phyloP scores from a whole-genome alignment of 2,329 filamentous ascomycete genomes.

The Rutstroemia sp. region DNA sequence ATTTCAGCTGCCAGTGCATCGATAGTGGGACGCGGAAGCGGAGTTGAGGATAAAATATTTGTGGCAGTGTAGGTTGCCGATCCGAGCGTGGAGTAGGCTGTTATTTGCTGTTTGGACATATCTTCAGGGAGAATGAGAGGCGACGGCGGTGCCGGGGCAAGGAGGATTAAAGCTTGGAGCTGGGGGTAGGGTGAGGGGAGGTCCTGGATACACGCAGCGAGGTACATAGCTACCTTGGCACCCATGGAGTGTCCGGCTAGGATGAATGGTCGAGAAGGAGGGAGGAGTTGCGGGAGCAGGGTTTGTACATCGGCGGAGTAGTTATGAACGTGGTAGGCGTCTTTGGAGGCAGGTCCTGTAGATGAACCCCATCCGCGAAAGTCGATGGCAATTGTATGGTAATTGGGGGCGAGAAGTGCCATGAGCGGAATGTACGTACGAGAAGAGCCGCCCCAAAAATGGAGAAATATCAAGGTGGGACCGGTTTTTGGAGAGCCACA shows the following conservation, averaged over 20 bases:
- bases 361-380: constrained; percentile 34
- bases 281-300: constrained; percentile 16
- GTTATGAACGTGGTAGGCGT: constrained; percentile 27
- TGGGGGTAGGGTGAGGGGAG: constrained; percentile 11
- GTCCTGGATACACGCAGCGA: background rate
- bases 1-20: constrained; percentile 24
- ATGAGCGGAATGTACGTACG: constrained; percentile 26
- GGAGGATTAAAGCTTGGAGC: constrained; percentile 12
- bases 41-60: constrained; percentile 28
- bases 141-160: constrained; percentile 29
- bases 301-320: constrained; percentile 20
- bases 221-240: constrained; percentile 29
- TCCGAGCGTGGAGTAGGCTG: constrained; percentile 28
- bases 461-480: constrained; percentile 28
- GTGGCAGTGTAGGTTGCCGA: constrained; percentile 28
- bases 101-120: constrained; percentile 30
- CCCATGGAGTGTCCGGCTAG: constrained; percentile 35
- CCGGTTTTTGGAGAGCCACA: background rate
- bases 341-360: constrained; percentile 23
- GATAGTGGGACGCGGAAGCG: constrained; percentile 10
- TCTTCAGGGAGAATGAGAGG: constrained; percentile 28
- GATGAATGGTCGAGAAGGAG: constrained; percentile 22
- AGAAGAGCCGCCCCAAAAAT: constrained; percentile 34
- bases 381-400: constrained; percentile 27
- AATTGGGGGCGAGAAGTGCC: constrained; percentile 9